These are phyloP conservation scores for Acer campestre DNA, from an alignment of 345 rosid genomes.

Conservation along the genomic window DNA sequence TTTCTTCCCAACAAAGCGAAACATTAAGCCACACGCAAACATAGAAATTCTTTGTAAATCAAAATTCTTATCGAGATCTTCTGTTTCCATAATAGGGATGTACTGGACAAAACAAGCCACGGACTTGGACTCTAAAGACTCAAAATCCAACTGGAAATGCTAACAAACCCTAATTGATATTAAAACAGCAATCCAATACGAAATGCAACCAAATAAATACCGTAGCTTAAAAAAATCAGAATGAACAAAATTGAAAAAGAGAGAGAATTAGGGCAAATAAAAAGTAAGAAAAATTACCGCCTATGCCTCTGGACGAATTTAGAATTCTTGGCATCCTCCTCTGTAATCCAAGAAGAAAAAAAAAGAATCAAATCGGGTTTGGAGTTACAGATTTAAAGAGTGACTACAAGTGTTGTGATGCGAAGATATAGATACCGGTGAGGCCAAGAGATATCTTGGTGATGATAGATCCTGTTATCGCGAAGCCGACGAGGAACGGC, in stretches of 20 bases:
- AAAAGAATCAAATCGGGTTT: neutral
- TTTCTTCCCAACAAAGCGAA: neutral
- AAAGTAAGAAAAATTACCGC: conserved; percentile 35
- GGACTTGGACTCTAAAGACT: neutral
- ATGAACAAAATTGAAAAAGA: neutral
- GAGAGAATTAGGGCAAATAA: neutral
- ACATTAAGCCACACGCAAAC: neutral
- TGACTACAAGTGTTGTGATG: neutral
- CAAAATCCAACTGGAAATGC: neutral
- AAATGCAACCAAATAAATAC: neutral
- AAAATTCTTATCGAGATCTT: neutral
- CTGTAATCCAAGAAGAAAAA: conserved; percentile 30
- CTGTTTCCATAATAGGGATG: neutral
- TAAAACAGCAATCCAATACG: neutral
- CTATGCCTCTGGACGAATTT: conserved; percentile 81
- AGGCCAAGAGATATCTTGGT: conserved; percentile 76
- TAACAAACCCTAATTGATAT: neutral
- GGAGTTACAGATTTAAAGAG: neutral
- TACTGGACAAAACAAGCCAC: neutral
- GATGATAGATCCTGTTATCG: conserved; percentile 69
- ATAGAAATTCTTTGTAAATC: neutral
- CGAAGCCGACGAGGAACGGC: conserved; percentile 95
- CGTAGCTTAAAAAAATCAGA: neutral
- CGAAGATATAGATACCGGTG: conserved; percentile 49
- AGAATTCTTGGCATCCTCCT: conserved; percentile 89